A percentile compares a stretch with the other conserved stretches of the same genome.
Evolutionary conservation across 495 filamentous ascomycete genomes (phyloP).

Genomic region (Penicillium roqueforti): DNA sequence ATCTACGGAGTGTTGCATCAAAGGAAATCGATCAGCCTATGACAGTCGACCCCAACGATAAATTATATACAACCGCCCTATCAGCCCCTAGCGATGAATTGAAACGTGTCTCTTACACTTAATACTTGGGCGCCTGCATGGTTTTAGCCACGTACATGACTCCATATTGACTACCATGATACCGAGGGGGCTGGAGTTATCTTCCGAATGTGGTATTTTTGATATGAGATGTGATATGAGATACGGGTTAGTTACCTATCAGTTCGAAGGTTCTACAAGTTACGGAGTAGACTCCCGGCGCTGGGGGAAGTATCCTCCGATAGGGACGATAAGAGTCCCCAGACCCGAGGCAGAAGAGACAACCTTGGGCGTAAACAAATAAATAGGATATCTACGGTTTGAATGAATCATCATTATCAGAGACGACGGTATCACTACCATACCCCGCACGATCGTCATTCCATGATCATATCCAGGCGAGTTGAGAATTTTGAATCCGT

Average conservation of each 20-base stretch:
- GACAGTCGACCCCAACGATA: background rate
- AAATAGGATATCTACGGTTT: background rate
- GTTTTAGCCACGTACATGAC: background rate
- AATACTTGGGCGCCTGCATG: too few species aligned
- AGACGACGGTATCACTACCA: too few species aligned
- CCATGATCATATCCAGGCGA: slow-evolving; percentile 2
- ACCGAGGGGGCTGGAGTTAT: background rate
- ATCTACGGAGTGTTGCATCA: slow-evolving; percentile 2
- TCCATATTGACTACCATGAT: background rate
- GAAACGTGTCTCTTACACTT: too few species aligned
- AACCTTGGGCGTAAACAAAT: background rate
- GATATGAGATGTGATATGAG: slow-evolving; percentile 1
- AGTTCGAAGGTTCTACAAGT: too few species aligned
- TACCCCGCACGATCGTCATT: slow-evolving; percentile 28
- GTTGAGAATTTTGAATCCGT: background rate
- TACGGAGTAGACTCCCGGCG: background rate
- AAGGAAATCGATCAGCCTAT: background rate
- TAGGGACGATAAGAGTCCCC: background rate
- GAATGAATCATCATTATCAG: background rate
- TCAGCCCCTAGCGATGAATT: background rate
- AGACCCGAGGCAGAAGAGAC: too few species aligned
- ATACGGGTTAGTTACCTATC: slow-evolving; percentile 6
- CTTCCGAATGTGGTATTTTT: background rate
- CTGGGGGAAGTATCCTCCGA: slow-evolving; percentile 4
- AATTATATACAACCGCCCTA: background rate